A percentile compares a stretch with the other conserved stretches of the same genome.
phyloP scores from a whole-genome alignment of 2,329 filamentous ascomycete genomes.

The Aspergillus brasiliensis region DNA sequence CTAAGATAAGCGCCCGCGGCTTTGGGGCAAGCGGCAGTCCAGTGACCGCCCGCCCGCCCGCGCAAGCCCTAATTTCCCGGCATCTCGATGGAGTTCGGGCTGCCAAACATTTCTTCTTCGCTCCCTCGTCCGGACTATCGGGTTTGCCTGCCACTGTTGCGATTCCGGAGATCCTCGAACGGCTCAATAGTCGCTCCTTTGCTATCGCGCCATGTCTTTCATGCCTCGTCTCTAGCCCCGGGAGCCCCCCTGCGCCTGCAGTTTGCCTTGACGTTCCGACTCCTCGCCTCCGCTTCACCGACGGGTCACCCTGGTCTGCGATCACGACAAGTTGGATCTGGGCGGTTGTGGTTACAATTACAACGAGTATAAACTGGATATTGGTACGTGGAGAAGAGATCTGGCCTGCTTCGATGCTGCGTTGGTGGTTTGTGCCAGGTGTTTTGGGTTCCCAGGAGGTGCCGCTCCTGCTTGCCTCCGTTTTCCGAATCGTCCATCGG shows the following conservation, averaged over 20 bases:
- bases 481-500: constrained; percentile 10
- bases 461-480: constrained; percentile 10
- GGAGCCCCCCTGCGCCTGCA: constrained; percentile 20
- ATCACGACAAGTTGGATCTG: background rate
- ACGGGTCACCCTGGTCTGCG: constrained; percentile 16
- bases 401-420: background rate
- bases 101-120: constrained; percentile 23
- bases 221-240: constrained; percentile 12
- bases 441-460: constrained; percentile 13
- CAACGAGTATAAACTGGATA: background rate
- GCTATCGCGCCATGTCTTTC: constrained; percentile 14
- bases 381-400: constrained; percentile 3
- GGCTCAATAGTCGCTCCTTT: constrained; percentile 13
- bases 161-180: constrained; percentile 8
- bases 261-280: constrained; percentile 19
- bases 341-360: constrained; percentile 1
- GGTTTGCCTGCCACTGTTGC: constrained; percentile 7
- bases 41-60: constrained; percentile 30
- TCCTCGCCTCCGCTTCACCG: constrained; percentile 24
- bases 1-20: constrained; percentile 27
- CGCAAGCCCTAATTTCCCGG: constrained; percentile 43
- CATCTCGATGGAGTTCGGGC: constrained; percentile 20
- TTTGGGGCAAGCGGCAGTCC: constrained; percentile 32
- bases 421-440: constrained; percentile 6
- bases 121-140: constrained; percentile 8